Conservation (phyloP, 495 filamentous ascomycete genomes). For the Hyaloscypha finlandica region DNA sequence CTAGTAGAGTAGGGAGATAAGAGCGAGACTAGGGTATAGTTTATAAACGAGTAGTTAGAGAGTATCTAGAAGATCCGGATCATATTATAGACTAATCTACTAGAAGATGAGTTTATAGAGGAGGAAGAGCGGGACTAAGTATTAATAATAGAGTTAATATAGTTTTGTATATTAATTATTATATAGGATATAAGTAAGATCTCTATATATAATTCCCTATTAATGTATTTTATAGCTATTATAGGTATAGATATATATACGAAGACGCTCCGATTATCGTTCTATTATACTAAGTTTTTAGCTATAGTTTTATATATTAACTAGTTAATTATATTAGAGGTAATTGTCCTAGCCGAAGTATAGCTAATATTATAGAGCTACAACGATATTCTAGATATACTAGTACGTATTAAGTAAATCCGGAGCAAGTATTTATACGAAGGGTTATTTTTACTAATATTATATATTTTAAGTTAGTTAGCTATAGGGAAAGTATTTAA, state of each 20-base stretch:
- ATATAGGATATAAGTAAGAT: constrained; percentile 9
- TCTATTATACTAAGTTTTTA: constrained; percentile 9
- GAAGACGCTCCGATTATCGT: background rate
- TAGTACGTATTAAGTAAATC: constrained; percentile 6
- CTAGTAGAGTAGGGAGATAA: too few relatives aligned
- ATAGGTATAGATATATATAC: background rate
- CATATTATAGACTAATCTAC: too few relatives aligned
- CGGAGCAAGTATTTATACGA: constrained; percentile 6
- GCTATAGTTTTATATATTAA: constrained; percentile 11
- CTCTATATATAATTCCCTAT: constrained; percentile 7
- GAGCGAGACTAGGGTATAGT: too few relatives aligned
- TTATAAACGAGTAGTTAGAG: too few relatives aligned
- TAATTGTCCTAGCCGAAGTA: background rate
- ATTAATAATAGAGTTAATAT: constrained; percentile 6
- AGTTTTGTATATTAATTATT: constrained; percentile 3
- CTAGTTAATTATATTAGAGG: constrained; percentile 8
- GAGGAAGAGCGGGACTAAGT: too few relatives aligned
- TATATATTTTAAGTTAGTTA: constrained; percentile 7
- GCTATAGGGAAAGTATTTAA: constrained; percentile 6
- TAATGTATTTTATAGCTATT: constrained; percentile 12
- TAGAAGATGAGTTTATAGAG: too few relatives aligned
- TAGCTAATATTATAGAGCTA: too few relatives aligned
- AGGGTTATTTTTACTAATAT: constrained; percentile 10
- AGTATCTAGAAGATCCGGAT: too few relatives aligned
- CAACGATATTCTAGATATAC: too few relatives aligned